Percentiles rank a stretch among this genome's conserved stretches.
Conservation (phyloP, 2,329 filamentous ascomycete genomes). For the Nannizziopsis barbatae region DNA sequence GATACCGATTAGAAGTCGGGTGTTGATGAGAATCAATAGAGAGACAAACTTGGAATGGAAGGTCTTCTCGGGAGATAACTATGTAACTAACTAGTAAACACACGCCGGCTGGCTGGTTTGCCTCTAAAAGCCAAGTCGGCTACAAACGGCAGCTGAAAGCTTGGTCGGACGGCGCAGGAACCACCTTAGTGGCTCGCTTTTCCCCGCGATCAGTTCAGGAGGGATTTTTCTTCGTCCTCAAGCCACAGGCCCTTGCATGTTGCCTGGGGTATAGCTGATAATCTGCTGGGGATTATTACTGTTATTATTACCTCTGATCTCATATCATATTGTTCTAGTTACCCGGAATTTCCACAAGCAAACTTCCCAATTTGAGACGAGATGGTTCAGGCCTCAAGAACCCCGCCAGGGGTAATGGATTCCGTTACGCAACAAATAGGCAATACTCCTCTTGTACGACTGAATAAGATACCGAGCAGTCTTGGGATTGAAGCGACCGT, state of each 20-base stretch:
- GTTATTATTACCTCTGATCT: neutral
- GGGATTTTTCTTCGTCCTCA: neutral
- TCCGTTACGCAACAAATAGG: slow-evolving; percentile 81
- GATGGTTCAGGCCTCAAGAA: slow-evolving; percentile 5
- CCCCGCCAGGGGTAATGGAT: slow-evolving; percentile 47
- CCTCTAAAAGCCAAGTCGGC: neutral
- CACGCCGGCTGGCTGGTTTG: too few relatives aligned
- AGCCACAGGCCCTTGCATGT: neutral
- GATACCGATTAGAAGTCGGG: too few relatives aligned
- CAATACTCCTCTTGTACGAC: slow-evolving; percentile 84
- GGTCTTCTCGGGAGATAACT: too few relatives aligned
- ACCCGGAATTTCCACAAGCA: too few relatives aligned
- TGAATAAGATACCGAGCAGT: slow-evolving; percentile 87
- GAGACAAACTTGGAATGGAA: too few relatives aligned
- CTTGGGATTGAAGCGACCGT: slow-evolving; percentile 80
- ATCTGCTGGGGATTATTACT: neutral
- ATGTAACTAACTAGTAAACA: too few relatives aligned
- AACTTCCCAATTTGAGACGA: neutral
- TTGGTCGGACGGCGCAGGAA: neutral
- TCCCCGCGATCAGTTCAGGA: neutral
- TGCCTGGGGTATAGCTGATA: neutral
- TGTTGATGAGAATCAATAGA: too few relatives aligned
- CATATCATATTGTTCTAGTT: neutral
- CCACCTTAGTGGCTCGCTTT: too few relatives aligned
- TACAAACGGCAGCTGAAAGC: slow-evolving; percentile 5